Evolutionary conservation across 2,329 filamentous ascomycete genomes (phyloP).

Genomic region (Pseudogymnoascus sp.): DNA sequence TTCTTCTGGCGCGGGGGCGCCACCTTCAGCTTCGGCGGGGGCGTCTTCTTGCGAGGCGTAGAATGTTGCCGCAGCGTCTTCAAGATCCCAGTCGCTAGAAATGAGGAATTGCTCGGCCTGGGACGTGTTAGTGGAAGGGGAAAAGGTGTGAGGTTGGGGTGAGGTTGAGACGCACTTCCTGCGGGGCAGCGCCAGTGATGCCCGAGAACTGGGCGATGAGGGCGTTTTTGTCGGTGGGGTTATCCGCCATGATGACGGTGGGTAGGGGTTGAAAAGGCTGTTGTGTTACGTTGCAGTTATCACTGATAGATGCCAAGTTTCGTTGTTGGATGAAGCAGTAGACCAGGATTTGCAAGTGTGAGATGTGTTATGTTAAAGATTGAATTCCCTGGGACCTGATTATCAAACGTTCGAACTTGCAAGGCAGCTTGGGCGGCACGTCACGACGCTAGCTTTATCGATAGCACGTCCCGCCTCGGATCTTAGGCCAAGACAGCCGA

Average conservation of each 20-base stretch:
- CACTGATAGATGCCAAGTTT: slow-evolving; percentile 12
- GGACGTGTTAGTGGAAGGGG: slow-evolving; percentile 11
- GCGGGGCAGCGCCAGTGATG: slow-evolving; percentile 45
- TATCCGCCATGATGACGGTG: slow-evolving; percentile 30
- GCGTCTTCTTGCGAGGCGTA: slow-evolving; percentile 49
- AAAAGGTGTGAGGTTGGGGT: neutral
- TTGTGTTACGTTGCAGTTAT: slow-evolving; percentile 26
- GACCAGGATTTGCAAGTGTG: slow-evolving; percentile 11
- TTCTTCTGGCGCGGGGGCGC: slow-evolving; percentile 29
- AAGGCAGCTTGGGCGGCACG: slow-evolving; percentile 23
- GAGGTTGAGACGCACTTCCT: slow-evolving; percentile 35
- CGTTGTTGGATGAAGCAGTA: neutral
- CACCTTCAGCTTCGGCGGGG: slow-evolving; percentile 38
- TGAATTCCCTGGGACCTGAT: neutral
- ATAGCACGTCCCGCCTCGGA: slow-evolving; percentile 26
- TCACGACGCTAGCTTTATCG: slow-evolving; percentile 34
- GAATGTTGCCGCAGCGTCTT: slow-evolving; percentile 54
- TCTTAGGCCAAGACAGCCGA: slow-evolving; percentile 1
- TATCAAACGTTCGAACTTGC: slow-evolving; percentile 2
- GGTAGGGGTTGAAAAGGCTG: slow-evolving; percentile 20
- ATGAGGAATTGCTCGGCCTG: slow-evolving; percentile 63
- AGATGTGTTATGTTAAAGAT: neutral
- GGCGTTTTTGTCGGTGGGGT: slow-evolving; percentile 32
- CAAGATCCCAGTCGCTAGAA: slow-evolving; percentile 59
- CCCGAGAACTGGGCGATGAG: slow-evolving; percentile 47